Evolutionary conservation across 2,329 filamentous ascomycete genomes (phyloP).

Genomic region (Colletotrichum echinochloae): DNA sequence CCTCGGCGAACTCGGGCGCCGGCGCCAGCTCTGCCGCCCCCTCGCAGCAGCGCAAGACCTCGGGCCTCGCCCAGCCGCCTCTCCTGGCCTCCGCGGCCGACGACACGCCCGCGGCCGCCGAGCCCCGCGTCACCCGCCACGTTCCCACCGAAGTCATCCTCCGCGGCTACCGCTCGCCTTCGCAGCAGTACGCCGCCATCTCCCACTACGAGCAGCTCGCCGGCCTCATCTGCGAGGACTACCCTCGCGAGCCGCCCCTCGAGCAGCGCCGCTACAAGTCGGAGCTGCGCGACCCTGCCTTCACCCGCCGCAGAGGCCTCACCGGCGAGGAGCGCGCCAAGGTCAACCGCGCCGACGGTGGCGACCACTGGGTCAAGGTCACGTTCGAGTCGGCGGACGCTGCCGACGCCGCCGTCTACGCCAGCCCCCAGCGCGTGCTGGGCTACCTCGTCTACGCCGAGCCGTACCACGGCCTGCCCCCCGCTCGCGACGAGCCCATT

Average conservation of each 20-base stretch:
- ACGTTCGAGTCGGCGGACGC: conserved; percentile 82
- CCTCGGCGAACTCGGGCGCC: conserved; percentile 18
- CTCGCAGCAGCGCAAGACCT: conserved; percentile 51
- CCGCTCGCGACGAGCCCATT: conserved; percentile 72
- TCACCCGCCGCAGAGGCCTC: conserved; percentile 73
- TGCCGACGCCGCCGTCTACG: conserved; percentile 75
- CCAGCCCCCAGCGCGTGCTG: conserved; percentile 78
- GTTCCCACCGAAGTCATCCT: conserved; percentile 81
- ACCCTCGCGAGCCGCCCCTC: conserved; percentile 84
- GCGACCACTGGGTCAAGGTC: conserved; percentile 91
- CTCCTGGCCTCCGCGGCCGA: conserved; percentile 53
- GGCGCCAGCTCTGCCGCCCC: background rate
- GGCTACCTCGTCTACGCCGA: conserved; percentile 79
- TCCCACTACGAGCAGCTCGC: conserved; percentile 89
- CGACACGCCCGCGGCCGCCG: conserved; percentile 48
- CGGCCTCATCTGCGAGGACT: conserved; percentile 91
- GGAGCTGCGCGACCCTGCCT: conserved; percentile 78
- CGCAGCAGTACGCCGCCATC: conserved; percentile 86
- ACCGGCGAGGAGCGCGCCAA: conserved; percentile 80
- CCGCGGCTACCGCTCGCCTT: conserved; percentile 77
- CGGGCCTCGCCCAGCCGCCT: conserved; percentile 50
- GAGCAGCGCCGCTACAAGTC: conserved; percentile 78
- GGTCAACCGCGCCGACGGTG: conserved; percentile 84
- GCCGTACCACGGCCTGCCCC: conserved; percentile 73
- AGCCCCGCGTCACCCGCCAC: conserved; percentile 49